These are phyloP conservation scores for Rhizopogon salebrosus DNA, from an alignment of 768 basidiomycete genomes.

Conservation along the genomic window DNA sequence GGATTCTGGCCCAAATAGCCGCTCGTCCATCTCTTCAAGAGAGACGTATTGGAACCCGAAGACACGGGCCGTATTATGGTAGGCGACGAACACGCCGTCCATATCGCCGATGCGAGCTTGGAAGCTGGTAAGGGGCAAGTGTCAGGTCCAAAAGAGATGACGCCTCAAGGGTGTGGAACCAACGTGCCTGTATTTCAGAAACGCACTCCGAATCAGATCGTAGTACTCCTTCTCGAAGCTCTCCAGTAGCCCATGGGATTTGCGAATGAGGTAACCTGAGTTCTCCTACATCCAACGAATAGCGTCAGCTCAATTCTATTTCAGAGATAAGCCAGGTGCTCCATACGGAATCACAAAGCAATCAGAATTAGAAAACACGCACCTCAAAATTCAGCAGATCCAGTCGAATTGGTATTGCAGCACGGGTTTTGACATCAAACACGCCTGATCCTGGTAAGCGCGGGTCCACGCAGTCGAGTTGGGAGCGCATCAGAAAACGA, in stretches of 20 bases:
- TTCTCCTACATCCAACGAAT: slow-evolving; percentile 49
- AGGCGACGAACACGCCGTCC: slow-evolving; percentile 90
- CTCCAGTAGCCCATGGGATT: slow-evolving; percentile 54
- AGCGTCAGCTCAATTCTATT: background rate
- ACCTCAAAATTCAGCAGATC: slow-evolving; percentile 84
- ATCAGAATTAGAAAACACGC: background rate
- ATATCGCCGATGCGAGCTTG: slow-evolving; percentile 96
- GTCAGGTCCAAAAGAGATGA: background rate
- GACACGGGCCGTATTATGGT: slow-evolving; percentile 80
- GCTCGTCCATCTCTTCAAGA: slow-evolving; percentile 80
- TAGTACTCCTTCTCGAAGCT: slow-evolving; percentile 95
- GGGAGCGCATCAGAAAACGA: slow-evolving; percentile 85
- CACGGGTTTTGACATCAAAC: slow-evolving; percentile 96
- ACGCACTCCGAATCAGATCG: slow-evolving; percentile 89
- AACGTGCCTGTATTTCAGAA: slow-evolving; percentile 83
- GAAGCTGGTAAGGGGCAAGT: slow-evolving; percentile 47
- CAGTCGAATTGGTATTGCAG: slow-evolving; percentile 75
- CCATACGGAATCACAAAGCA: no score
- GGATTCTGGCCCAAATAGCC: slow-evolving; percentile 53
- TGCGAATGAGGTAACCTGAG: slow-evolving; percentile 70
- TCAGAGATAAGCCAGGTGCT: background rate
- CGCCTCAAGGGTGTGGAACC: background rate
- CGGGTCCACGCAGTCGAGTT: slow-evolving; percentile 81
- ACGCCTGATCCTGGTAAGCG: slow-evolving; percentile 85
- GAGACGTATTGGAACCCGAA: slow-evolving; percentile 95